Evolutionary conservation across 2,329 filamentous ascomycete genomes (phyloP).

Genomic region (Aspergillus quadrilineatus): DNA sequence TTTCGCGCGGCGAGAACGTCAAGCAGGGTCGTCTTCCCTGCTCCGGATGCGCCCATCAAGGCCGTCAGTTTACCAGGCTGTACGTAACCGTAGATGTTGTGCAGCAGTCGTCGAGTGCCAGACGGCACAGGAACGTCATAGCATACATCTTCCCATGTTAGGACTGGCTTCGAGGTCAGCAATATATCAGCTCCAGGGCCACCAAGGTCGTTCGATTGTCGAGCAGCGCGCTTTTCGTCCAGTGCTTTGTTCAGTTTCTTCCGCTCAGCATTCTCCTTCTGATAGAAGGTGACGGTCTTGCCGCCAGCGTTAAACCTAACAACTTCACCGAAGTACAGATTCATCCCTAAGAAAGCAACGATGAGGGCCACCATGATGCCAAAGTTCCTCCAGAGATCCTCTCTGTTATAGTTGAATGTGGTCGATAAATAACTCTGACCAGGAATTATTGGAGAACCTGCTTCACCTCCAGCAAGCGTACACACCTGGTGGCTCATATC

Average conservation of each 20-base stretch:
- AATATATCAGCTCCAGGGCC: constrained; percentile 48
- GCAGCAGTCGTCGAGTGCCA: constrained; percentile 47
- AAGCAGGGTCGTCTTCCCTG: constrained; percentile 81
- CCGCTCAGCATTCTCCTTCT: constrained; percentile 41
- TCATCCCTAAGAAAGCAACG: constrained; percentile 36
- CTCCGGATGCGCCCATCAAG: constrained; percentile 59
- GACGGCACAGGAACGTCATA: constrained; percentile 51
- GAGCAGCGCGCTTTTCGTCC: constrained; percentile 42
- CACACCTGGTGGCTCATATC: constrained; percentile 76
- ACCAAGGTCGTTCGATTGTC: constrained; percentile 33
- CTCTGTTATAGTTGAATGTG: constrained; percentile 65
- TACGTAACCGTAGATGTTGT: constrained; percentile 51
- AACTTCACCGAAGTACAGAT: constrained; percentile 41
- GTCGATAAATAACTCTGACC: constrained; percentile 68
- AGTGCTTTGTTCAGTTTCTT: constrained; percentile 38
- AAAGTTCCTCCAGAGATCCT: constrained; percentile 68
- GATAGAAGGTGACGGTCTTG: constrained; percentile 43
- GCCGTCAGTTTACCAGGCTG: constrained; percentile 52
- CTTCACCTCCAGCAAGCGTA: constrained; percentile 69
- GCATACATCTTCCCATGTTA: constrained; percentile 54
- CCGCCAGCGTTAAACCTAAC: constrained; percentile 42
- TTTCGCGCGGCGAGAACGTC: constrained; percentile 70
- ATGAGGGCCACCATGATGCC: constrained; percentile 41
- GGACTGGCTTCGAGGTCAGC: constrained; percentile 55
- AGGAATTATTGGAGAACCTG: constrained; percentile 63